Percentiles rank a stretch among this genome's conserved stretches.
Conservation (phyloP, 1,139 yeast species). For the Wickerhamomyces sp. region DNA sequence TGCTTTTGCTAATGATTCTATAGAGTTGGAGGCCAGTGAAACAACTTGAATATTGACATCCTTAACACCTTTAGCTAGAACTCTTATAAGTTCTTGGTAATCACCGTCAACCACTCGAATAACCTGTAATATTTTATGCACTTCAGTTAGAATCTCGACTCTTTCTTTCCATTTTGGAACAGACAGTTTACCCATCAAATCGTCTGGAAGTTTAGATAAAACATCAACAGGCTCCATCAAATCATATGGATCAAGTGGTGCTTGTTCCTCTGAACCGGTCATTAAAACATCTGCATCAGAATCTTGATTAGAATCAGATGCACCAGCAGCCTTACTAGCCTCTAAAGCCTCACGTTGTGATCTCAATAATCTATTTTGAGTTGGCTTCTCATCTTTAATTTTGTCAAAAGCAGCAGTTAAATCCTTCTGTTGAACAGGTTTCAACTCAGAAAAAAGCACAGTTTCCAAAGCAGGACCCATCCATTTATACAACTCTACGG, state of each 20-base stretch:
- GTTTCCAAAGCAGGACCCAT: constrained; percentile 63
- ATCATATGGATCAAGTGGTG: constrained; percentile 47
- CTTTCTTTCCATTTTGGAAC: constrained; percentile 90
- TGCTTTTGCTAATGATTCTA: constrained; percentile 63
- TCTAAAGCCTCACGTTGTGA: constrained; percentile 41
- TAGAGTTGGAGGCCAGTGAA: constrained; percentile 69
- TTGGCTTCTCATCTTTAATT: constrained; percentile 41
- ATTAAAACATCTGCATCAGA: constrained; percentile 40
- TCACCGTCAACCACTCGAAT: constrained; percentile 60
- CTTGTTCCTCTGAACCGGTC: constrained; percentile 33
- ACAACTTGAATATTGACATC: constrained; percentile 93
- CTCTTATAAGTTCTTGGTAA: constrained; percentile 54
- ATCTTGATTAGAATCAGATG: constrained; percentile 18
- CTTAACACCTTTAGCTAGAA: constrained; percentile 64
- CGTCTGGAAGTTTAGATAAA: constrained; percentile 58
- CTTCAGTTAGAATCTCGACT: constrained; percentile 77
- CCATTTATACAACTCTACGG: constrained; percentile 74
- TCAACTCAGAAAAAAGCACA: constrained; percentile 63
- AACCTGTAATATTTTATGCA: constrained; percentile 44
- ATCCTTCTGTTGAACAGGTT: constrained; percentile 92
- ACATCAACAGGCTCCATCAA: constrained; percentile 57
- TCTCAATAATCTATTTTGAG: constrained; percentile 54
- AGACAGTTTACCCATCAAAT: constrained; percentile 49
- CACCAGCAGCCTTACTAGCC: constrained; percentile 20
- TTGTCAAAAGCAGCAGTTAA: constrained; percentile 63